Percentiles rank a stretch among this genome's conserved stretches.
Conservation (phyloP, 345 rosid species). For the Nephelium lappaceum region DNA sequence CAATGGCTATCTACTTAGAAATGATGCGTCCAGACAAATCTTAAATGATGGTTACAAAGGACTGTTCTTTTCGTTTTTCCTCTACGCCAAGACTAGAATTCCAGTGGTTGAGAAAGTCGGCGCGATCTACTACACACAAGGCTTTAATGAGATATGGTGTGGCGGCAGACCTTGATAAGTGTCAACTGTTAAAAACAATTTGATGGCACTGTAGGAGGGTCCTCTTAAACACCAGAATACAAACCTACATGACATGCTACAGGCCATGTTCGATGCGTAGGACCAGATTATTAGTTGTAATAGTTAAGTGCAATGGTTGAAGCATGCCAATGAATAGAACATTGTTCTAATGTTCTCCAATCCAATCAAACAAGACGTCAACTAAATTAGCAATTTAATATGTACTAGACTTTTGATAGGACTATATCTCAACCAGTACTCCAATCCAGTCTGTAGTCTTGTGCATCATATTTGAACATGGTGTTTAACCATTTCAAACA, state of each 20-base stretch:
- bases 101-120: too few relatives aligned
- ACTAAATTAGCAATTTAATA: too few relatives aligned
- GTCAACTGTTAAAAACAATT: constrained; percentile 22
- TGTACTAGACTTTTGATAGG: too few relatives aligned
- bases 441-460: background rate
- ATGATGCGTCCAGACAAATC: constrained; percentile 15
- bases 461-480: background rate
- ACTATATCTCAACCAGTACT: too few relatives aligned
- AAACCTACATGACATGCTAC: background rate
- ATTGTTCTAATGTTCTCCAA: too few relatives aligned
- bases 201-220: constrained; percentile 19
- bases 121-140: too few relatives aligned
- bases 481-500: background rate
- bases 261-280: too few relatives aligned
- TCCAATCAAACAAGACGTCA: too few relatives aligned
- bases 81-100: background rate
- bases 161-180: constrained; percentile 7
- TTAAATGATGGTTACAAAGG: constrained; percentile 5
- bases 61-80: background rate
- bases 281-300: too few relatives aligned
- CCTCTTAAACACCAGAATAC: constrained; percentile 13
- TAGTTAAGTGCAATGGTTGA: too few relatives aligned
- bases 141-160: constrained; percentile 9
- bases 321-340: too few relatives aligned
- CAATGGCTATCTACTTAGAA: constrained; percentile 15